Percentiles rank a stretch among this genome's conserved stretches.
Evolutionary conservation across 2,329 filamentous ascomycete genomes (phyloP).

Genomic region (Magnaporthiopsis rhizophila): DNA sequence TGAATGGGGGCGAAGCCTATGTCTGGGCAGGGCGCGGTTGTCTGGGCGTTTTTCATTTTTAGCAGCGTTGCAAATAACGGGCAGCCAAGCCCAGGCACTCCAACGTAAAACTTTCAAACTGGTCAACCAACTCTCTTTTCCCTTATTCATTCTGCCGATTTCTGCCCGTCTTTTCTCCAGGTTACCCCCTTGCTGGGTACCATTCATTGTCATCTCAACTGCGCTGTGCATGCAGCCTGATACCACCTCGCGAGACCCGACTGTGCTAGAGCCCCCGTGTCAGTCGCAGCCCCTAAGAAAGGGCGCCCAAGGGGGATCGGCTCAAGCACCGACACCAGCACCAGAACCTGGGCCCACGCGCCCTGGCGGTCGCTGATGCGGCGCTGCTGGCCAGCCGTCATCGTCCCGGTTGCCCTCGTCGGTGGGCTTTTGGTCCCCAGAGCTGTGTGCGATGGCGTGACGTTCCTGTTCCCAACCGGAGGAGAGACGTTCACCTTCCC

Average conservation of each 20-base stretch:
- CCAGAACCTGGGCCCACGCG: too few relatives aligned
- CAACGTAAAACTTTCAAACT: background rate
- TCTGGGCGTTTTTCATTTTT: background rate
- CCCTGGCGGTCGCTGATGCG: background rate
- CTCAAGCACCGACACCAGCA: too few relatives aligned
- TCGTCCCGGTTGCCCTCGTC: background rate
- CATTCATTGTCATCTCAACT: background rate
- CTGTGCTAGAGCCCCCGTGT: background rate
- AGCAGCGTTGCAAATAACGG: background rate
- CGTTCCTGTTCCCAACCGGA: constrained; percentile 1
- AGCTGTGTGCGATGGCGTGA: background rate
- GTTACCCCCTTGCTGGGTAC: too few relatives aligned
- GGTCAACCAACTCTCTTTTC: background rate
- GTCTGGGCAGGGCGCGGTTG: background rate
- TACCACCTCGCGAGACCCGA: too few relatives aligned
- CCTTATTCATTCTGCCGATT: background rate
- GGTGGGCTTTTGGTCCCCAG: background rate
- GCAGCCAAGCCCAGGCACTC: too few relatives aligned
- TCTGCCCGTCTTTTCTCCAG: too few relatives aligned
- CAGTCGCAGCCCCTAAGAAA: background rate
- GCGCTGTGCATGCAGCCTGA: too few relatives aligned
- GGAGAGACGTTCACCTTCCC: background rate
- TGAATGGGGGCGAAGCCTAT: background rate
- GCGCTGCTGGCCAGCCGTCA: too few relatives aligned
- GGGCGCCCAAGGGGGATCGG: background rate